Conservation (phyloP, 306 rosid species). For the Betula pendula region DNA sequence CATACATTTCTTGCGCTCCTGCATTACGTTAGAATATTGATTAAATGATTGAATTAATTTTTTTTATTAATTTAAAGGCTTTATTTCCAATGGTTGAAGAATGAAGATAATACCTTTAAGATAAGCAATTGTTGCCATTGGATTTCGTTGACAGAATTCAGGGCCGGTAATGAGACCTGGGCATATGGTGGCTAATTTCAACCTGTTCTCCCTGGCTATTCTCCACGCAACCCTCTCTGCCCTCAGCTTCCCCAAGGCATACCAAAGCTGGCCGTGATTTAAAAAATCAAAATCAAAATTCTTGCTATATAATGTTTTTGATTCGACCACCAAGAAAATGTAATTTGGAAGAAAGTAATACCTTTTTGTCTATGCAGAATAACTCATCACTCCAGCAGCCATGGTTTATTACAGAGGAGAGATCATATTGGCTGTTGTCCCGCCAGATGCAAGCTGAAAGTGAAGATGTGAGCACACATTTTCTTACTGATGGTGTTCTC, state of each 20-base stretch:
- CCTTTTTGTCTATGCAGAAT: constrained; percentile 67
- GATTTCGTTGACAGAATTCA: constrained; percentile 45
- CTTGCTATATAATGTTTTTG: neutral
- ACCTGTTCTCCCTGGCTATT: constrained; percentile 60
- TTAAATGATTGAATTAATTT: neutral
- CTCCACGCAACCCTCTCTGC: constrained; percentile 90
- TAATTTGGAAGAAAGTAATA: neutral
- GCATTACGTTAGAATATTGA: neutral
- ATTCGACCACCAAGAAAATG: neutral
- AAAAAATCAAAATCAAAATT: neutral
- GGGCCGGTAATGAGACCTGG: constrained; percentile 77
- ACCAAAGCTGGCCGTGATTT: constrained; percentile 71
- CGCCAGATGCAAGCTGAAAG: constrained; percentile 80
- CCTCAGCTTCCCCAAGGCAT: constrained; percentile 73
- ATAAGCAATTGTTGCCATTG: constrained; percentile 84
- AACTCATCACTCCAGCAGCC: constrained; percentile 69
- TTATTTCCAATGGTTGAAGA: neutral
- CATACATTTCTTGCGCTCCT: constrained; percentile 77
- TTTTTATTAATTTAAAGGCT: neutral
- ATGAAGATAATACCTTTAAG: constrained; percentile 64
- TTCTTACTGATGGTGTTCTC: constrained; percentile 57
- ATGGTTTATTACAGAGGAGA: constrained; percentile 47
- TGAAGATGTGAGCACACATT: constrained; percentile 86
- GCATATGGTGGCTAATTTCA: constrained; percentile 71
- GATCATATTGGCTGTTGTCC: constrained; percentile 27